These are phyloP conservation scores for Pestalotiopsis sp. DNA, from an alignment of 2,329 filamentous ascomycete genomes.

Conservation along the genomic window DNA sequence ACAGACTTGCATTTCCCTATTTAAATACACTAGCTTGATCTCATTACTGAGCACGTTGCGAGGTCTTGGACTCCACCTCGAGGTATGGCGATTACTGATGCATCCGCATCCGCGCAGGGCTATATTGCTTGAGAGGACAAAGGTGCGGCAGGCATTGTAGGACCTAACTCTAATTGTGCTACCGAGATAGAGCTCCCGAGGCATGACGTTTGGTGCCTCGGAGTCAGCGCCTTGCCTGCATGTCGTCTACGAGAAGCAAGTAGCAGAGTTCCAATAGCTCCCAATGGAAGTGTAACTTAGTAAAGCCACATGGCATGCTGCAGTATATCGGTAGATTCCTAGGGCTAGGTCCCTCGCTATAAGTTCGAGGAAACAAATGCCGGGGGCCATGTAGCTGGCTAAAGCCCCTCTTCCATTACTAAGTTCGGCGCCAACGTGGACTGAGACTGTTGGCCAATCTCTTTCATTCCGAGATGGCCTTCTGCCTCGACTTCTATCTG, in stretches of 20 bases:
- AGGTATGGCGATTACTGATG: conserved; percentile 12
- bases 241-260: background rate
- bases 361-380: background rate
- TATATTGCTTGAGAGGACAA: background rate
- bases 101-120: background rate
- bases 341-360: background rate
- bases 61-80: background rate
- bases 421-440: background rate
- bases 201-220: background rate
- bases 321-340: background rate
- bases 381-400: background rate
- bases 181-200: background rate
- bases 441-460: background rate
- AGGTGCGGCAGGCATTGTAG: background rate
- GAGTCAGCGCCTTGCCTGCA: background rate
- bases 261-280: background rate
- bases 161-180: background rate
- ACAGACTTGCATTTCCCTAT: background rate
- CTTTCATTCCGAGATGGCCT: background rate
- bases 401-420: background rate
- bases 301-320: background rate
- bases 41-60: background rate
- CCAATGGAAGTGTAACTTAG: background rate
- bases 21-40: background rate
- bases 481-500: background rate